Evolutionary conservation across 2,329 filamentous ascomycete species (phyloP), one percentile per base, ranked within the genome.

Genomic region (Arthrinium phaeospermum): DNA sequence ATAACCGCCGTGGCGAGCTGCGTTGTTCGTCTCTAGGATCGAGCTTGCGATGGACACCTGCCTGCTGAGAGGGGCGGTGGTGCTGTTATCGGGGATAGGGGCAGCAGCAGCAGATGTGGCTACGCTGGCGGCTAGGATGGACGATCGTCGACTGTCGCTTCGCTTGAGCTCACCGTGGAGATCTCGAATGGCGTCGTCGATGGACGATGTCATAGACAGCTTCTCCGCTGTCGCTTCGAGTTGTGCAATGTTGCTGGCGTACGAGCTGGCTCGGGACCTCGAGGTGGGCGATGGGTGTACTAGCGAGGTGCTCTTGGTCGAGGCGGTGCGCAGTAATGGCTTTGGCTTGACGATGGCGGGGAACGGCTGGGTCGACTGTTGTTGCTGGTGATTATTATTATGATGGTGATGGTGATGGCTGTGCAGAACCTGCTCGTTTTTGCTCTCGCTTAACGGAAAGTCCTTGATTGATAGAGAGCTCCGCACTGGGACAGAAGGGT

Each of bases 201-300:
- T 93, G 74, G 93, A 94, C 74, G 91, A 93, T 72, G 91, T 91
- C 84, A 89, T 89, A 76, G 92, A 93, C 81, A 95, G 86, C 75
- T 91, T 88, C 82, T 95, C 93, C 68, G 93, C 93, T 14, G 91
- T 92, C 75, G 92, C 91, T 82, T 96, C 93, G 74, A 95, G 89
- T 69, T 91, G 89, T 75, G 91, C 90, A 74, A 95, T 91, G 83
- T 92, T 94, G 79, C 87, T 87, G 24, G 88, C 83, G 79, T 90
- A 91, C 45, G 89, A 89, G 37, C 88, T 90, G 51, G 69, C 41
- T 22, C 69, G 69, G 41, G 69, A 71, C 68, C 68, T 51, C 16
- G 47, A 30, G 10, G 4, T 91, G 70, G 91, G 90, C 2, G 86
- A 86, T 44, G 90, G 91, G 78, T 92, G 90, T 74, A 85, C 84